Percentiles rank a stretch among this genome's conserved stretches.
Evolutionary conservation across 257 asterid genomes (phyloP).

Genomic region (Galeopsis tetrahit): DNA sequence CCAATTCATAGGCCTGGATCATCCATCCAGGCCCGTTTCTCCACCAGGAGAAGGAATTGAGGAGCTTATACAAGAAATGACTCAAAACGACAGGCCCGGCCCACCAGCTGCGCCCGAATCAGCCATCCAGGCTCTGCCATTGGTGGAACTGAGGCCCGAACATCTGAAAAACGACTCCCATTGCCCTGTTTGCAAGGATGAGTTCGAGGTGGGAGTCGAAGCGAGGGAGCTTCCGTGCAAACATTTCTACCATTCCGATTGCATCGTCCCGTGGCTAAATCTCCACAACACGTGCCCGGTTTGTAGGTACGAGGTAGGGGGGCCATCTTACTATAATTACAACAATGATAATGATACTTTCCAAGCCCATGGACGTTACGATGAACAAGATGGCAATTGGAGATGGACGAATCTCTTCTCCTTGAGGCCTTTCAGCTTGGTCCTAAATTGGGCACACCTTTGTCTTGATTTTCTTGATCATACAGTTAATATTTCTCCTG

Average conservation of each 20-base stretch:
- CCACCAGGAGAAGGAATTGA: conserved; percentile 31
- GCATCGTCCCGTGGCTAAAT: conserved; percentile 84
- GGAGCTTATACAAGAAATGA: conserved; percentile 42
- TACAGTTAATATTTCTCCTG: conserved; percentile 36
- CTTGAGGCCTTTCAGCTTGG: conserved; percentile 65
- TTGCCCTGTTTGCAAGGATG: conserved; percentile 92
- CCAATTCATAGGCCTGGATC: conserved; percentile 65
- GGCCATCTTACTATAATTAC: conserved; percentile 22
- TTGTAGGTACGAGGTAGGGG: conserved; percentile 64
- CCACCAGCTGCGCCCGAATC: conserved; percentile 49
- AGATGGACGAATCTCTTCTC: conserved; percentile 59
- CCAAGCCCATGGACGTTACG: conserved; percentile 6
- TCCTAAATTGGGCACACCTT: conserved; percentile 49
- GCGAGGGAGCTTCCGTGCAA: conserved; percentile 81
- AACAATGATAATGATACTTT: not conserved
- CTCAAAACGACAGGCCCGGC: conserved; percentile 48
- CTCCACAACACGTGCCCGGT: conserved; percentile 82
- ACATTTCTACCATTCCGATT: conserved; percentile 76
- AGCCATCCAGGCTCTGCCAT: conserved; percentile 52
- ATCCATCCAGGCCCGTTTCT: conserved; percentile 44
- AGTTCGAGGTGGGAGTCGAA: conserved; percentile 61
- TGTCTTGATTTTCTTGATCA: conserved; percentile 49
- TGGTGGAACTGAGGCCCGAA: conserved; percentile 42
- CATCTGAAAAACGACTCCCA: conserved; percentile 48
- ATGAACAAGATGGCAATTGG: conserved; percentile 40